Conservation (phyloP, 2,329 filamentous ascomycete species). For the Penicillium brevicompactum region DNA sequence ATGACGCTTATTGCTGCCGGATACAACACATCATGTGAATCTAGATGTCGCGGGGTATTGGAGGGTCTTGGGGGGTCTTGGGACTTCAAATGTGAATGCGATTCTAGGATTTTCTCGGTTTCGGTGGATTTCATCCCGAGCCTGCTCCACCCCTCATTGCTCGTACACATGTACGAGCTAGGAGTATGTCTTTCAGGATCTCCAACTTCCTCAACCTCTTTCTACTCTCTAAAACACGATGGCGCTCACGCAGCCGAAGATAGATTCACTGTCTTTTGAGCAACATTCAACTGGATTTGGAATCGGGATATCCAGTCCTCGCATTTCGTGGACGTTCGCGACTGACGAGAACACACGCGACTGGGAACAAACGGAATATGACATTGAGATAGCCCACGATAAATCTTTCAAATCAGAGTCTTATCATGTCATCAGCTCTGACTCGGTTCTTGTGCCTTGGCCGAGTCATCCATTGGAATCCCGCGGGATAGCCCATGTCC, state of each 20-base stretch:
- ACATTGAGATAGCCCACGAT: conserved; percentile 22
- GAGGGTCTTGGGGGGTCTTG: too few relatives aligned
- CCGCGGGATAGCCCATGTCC: conserved; percentile 17
- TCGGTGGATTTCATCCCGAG: neutral
- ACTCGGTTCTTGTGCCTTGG: conserved; percentile 32
- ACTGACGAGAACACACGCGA: conserved; percentile 7
- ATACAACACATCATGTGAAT: neutral
- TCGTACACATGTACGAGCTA: neutral
- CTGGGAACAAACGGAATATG: conserved; percentile 32
- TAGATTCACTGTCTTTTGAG: conserved; percentile 14
- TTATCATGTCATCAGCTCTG: conserved; percentile 14
- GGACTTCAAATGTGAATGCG: too few relatives aligned
- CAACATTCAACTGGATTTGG: conserved; percentile 27
- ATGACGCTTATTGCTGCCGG: neutral
- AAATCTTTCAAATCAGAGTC: conserved; percentile 1
- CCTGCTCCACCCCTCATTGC: neutral
- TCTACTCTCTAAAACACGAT: neutral
- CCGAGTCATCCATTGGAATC: conserved; percentile 24
- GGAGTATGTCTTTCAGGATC: too few relatives aligned
- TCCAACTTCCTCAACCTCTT: neutral
- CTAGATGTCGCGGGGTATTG: too few relatives aligned
- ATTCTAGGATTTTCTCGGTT: neutral
- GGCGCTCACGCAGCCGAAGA: conserved; percentile 5
- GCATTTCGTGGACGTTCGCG: conserved; percentile 31
- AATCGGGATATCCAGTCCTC: conserved; percentile 23